phyloP scores from a whole-genome alignment of 2,329 filamentous ascomycete genomes.

The Balansia obtecta region DNA sequence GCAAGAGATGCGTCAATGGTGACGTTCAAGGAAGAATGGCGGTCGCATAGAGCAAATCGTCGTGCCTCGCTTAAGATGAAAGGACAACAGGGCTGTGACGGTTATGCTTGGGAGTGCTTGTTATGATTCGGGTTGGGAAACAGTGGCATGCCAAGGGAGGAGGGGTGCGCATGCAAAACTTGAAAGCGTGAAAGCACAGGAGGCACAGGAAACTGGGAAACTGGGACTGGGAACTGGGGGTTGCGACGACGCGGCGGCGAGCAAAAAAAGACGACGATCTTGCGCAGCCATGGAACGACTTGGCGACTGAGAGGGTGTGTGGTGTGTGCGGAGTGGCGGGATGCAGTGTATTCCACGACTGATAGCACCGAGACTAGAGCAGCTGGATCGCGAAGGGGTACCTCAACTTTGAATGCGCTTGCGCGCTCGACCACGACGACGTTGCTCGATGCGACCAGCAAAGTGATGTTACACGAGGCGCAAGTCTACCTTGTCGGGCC shows the following conservation, averaged over 20 bases:
- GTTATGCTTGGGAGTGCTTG: constrained; percentile 7
- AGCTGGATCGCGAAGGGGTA: background rate
- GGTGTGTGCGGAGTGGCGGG: background rate
- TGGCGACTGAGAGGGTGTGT: background rate
- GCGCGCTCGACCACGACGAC: constrained; percentile 1
- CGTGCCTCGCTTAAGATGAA: constrained; percentile 19
- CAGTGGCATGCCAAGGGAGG: constrained; percentile 6
- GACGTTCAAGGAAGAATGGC: constrained; percentile 19
- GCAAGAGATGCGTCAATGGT: constrained; percentile 42
- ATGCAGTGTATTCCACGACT: background rate
- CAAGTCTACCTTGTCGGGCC: constrained; percentile 2
- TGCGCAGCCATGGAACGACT: background rate
- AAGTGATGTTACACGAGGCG: constrained; percentile 8
- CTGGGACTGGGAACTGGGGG: background rate
- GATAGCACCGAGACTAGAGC: background rate
- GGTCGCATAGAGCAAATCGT: constrained; percentile 14
- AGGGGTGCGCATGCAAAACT: constrained; percentile 4
- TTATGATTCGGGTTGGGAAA: constrained; percentile 8
- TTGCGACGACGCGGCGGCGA: background rate
- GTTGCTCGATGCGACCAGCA: constrained; percentile 5
- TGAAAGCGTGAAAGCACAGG: background rate
- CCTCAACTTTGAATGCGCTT: background rate
- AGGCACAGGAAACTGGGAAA: no score
- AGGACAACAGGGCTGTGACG: constrained; percentile 8
- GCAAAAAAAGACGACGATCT: background rate